Evolutionary conservation across 2,329 filamentous ascomycete genomes (phyloP), one percentile per base, ranked within the genome.

Genomic region (Colletotrichum nymphaeae): DNA sequence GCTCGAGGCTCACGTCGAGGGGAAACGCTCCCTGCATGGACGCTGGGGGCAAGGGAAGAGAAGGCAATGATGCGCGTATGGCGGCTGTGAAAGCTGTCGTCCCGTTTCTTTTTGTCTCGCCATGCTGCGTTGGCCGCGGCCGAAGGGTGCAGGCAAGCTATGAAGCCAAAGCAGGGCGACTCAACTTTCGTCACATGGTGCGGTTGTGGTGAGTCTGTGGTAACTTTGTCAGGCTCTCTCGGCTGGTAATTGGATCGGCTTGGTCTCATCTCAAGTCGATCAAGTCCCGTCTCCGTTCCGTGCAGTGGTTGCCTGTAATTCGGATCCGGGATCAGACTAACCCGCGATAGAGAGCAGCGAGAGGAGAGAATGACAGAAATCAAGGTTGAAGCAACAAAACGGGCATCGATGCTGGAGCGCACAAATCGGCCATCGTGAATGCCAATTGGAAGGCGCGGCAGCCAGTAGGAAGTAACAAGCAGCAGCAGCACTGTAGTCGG

Each of bases 11-110:
- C 59, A 35, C 14, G 14, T 37, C 22, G 35, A 62, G 24, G 46
- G 62, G 67, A 66, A 73, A 71, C 67, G 46, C 71, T 71, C 67
- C 67, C 62, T 73, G 71, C 71, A 62, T 73, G 59, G 65, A 69
- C 22, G 42, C 30, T 65, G 52, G 24, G 24, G 42, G 19, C 42
- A 49, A 49, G 42, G 19, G 32, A 46, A 63, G 28, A 22, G 9
- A 64, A 37, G 62, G 62, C 11, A 26, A 32, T 22, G 46, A 64
- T 64, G n/a, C 46, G 49, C 22, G 42, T 49, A 49, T 16, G n/a
- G 62, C 46, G 32, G 46, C 30, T 4, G 62, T 64, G 46, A 22
- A n/a, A 22, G 42, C 19, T 22, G 11, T 56, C 26, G 22, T 56
- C 26, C 37, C 11, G 52, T 65, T 57, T 57, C 63, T 65, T 57